Base-by-base conservation (phyloP, 1,284 basidiomycete genomes). In the Ustilago lituana region DNA sequence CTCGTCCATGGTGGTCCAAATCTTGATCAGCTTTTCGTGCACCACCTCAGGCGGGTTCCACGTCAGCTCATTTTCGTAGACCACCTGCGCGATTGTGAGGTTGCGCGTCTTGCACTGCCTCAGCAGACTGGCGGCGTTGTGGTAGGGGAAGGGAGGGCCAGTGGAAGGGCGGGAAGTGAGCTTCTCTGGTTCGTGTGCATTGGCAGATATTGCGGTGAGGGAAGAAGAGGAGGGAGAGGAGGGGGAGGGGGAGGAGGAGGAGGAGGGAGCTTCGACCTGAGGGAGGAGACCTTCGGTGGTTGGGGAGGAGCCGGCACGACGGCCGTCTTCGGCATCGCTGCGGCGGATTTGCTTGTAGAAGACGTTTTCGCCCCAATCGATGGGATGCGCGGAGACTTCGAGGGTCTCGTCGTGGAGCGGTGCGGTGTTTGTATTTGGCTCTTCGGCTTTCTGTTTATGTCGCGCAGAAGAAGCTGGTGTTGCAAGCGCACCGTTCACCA, bases 271-370 rank as follows among this genome's bases (percentile, higher is more conserved):
- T 37, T 70, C 52, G 17, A 64, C 56, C 35, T 54, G 50, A 2
- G 57, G 48, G 15, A 55, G 24, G 4, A 54, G 38, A 17, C 37
- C 48, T n/a, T 54, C 48, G 14, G 35, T 29, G 9, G 29, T 33
- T 14, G 56, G 38, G 5, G 58, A 29, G 10, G 64, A 63, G 20
- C 85, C 86, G 15, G 68, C 45, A 7, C 74, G 59, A 27, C 94
- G 87, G 23, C 90, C 89, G 19, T 87, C 88, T 51, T 90, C 89
- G 5, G 94, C 94, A 11, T 86, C 85, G 45, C 85, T 84, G 80
- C 93, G 91, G 79, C 93, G 88, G n/a, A 94, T 91, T n/a, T 92
- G 89, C 82, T 93, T 93, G 86, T 97, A 97, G 82, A 93, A 97
- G 68, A 97, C 82, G 82, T 98, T 97, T 84, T 98, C 94, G 76